Evolutionary conservation across 148 eudicot species (phyloP), one percentile per base, ranked within the genome.

Genomic region (Rhododendron griersonianum): DNA sequence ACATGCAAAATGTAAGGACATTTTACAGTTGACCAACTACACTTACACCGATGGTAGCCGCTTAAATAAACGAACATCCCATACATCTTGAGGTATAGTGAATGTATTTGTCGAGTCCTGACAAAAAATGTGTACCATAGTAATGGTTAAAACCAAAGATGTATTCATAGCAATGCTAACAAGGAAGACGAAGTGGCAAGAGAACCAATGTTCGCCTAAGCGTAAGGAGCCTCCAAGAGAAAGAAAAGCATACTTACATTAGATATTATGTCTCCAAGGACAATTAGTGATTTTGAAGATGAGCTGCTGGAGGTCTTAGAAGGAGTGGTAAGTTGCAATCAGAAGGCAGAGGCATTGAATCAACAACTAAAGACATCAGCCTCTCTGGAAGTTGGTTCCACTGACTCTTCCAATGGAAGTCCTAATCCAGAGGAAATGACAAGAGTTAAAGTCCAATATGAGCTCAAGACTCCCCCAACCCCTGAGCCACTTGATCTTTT

Each of bases 1-100:
- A 51, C 23, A 16, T 81, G 67, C 83, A 39, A 33, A 33, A 33
- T 14, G 33, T 8, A 2, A 82, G 76, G 25, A 82, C 37, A 25
- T 39, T 16, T 39, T 33, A 48, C 15, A 39, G 61, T 53, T 30
- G 18, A 51, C 53, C 37, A 57, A 63, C 73, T 35, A 67, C 82
- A 92, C 99, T 92, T 87, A 96, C 99, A 86, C 81, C 35, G 98
- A 95, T 83, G 95, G 93, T 74, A 89, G 84, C 67, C 88, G 87
- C 92, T 94, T 93, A 82, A 97, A 95, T 71, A 95, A 88, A 80
- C 91, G 96, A 87, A 95, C 95, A 80, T 95, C 95, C 99, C 98
- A 95, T 76, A 94, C 84, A 86, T 97, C 99, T 85, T 88, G 93
- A 78, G 98, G 89, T 81, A 95, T 89, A 90, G 77, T 86, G 86